Percentiles rank a stretch among this genome's conserved stretches.
These are phyloP conservation scores for Pulicaria dysenterica DNA, from an alignment of 129 eudicot genomes.

Conservation along the genomic window DNA sequence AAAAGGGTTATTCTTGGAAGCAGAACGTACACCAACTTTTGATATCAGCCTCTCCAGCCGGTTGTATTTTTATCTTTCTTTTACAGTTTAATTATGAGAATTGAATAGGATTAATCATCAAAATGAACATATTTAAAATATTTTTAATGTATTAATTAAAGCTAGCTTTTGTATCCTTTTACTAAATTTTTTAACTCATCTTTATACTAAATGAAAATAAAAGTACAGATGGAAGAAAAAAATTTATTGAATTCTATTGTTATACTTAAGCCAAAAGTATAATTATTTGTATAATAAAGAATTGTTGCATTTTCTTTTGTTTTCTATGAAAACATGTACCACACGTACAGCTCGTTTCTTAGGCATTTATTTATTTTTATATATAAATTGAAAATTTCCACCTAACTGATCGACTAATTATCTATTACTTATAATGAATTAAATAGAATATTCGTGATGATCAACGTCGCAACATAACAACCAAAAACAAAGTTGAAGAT, in stretches of 20 bases:
- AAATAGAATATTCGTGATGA: constrained; percentile 3
- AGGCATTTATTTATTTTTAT: too few relatives aligned
- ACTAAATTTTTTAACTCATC: too few relatives aligned
- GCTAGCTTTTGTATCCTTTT: too few relatives aligned
- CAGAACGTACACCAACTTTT: background rate
- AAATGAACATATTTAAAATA: too few relatives aligned
- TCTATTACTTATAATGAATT: constrained; percentile 1
- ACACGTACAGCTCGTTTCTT: background rate
- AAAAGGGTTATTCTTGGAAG: background rate
- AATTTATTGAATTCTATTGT: too few relatives aligned
- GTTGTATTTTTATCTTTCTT: constrained; percentile 17
- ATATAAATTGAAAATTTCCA: constrained; percentile 14
- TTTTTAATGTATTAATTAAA: too few relatives aligned
- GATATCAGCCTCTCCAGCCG: background rate
- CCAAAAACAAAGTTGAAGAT: constrained; percentile 18
- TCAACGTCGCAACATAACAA: constrained; percentile 10
- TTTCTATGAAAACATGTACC: background rate
- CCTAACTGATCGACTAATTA: background rate
- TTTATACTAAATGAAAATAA: too few relatives aligned
- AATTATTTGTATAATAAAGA: too few relatives aligned
- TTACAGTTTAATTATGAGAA: too few relatives aligned
- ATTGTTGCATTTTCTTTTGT: background rate
- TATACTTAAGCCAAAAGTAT: too few relatives aligned
- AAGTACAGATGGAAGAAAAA: too few relatives aligned
- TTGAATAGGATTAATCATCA: too few relatives aligned